These are phyloP conservation scores for Fraxinus sp. DNA, from an alignment of 305 asterid genomes.

Conservation along the genomic window DNA sequence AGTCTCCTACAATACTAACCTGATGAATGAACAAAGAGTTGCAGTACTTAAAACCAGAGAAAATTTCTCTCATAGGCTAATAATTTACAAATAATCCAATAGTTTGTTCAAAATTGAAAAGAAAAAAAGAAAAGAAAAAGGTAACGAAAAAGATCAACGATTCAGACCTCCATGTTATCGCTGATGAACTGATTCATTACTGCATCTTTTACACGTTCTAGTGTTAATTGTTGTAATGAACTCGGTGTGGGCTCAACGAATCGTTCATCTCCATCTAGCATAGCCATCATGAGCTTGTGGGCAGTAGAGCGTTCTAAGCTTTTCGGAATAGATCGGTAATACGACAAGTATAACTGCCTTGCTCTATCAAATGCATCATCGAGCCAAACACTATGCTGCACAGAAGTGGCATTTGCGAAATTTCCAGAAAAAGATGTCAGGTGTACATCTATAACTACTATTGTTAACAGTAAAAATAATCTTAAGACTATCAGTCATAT, in stretches of 20 bases:
- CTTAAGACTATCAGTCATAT: neutral
- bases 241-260: slow-evolving; percentile 96
- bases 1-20: slow-evolving; percentile 98
- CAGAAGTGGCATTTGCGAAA: slow-evolving; percentile 22
- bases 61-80: neutral
- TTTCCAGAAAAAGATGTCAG: slow-evolving; percentile 11
- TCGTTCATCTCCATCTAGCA: slow-evolving; percentile 96
- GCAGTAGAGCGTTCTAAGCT: slow-evolving; percentile 99
- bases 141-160: slow-evolving; percentile 7
- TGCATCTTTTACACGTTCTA: slow-evolving; percentile 82
- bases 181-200: slow-evolving; percentile 91
- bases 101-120: slow-evolving; percentile 5
- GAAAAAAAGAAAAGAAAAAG: neutral
- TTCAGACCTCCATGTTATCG: slow-evolving; percentile 94
- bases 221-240: slow-evolving; percentile 72
- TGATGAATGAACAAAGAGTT: slow-evolving; percentile 32
- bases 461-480: neutral
- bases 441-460: slow-evolving; percentile 3
- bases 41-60: slow-evolving; percentile 11
- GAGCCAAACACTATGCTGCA: slow-evolving; percentile 98
- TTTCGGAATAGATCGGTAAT: slow-evolving; percentile 91
- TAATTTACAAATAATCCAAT: slow-evolving; percentile 1
- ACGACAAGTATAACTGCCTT: slow-evolving; percentile 87
- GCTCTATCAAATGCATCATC: slow-evolving; percentile 99
- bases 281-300: slow-evolving; percentile 94